Evolutionary conservation across 2,329 filamentous ascomycete species (phyloP).

Genomic region (Colletotrichum navitas): DNA sequence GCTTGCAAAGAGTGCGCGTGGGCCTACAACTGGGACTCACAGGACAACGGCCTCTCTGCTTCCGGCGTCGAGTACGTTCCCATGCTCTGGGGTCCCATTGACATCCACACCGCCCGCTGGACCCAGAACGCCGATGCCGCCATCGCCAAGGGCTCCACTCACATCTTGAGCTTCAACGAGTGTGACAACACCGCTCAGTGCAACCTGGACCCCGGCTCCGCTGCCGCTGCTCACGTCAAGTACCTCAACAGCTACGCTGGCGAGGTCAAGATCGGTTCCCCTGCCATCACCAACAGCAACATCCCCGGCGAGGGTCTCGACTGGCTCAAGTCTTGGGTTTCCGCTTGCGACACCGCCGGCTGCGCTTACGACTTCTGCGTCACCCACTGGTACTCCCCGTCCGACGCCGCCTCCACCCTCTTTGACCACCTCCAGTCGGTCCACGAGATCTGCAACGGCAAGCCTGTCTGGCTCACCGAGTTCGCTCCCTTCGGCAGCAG

Average conservation of each 20-base stretch:
- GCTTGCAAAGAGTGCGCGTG: slow-evolving; percentile 63
- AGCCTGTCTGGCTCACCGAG: slow-evolving; percentile 74
- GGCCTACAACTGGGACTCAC: slow-evolving; percentile 77
- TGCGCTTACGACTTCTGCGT: slow-evolving; percentile 72
- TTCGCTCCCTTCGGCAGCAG: slow-evolving; percentile 66
- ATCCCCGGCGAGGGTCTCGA: slow-evolving; percentile 62
- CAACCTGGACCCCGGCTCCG: slow-evolving; percentile 65
- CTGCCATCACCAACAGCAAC: slow-evolving; percentile 72
- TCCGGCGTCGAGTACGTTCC: slow-evolving; percentile 71
- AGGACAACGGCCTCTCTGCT: slow-evolving; percentile 55
- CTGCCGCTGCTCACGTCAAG: slow-evolving; percentile 65
- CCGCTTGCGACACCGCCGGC: slow-evolving; percentile 59
- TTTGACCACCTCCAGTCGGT: slow-evolving; percentile 65
- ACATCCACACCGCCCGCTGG: slow-evolving; percentile 64
- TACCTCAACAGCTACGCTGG: slow-evolving; percentile 68
- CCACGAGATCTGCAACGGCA: slow-evolving; percentile 59
- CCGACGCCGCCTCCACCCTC: slow-evolving; percentile 62
- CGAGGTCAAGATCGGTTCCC: slow-evolving; percentile 67
- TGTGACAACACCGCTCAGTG: slow-evolving; percentile 72
- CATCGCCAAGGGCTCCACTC: slow-evolving; percentile 65
- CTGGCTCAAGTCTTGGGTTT: slow-evolving; percentile 68
- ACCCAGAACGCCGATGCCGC: slow-evolving; percentile 61
- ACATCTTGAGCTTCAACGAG: slow-evolving; percentile 79
- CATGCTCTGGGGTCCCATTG: slow-evolving; percentile 71
- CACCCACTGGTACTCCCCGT: slow-evolving; percentile 73